A percentile compares a stretch with the other conserved stretches of the same genome.
phyloP scores from a whole-genome alignment of 2,329 filamentous ascomycete species.

The Aaosphaeria arxii region DNA sequence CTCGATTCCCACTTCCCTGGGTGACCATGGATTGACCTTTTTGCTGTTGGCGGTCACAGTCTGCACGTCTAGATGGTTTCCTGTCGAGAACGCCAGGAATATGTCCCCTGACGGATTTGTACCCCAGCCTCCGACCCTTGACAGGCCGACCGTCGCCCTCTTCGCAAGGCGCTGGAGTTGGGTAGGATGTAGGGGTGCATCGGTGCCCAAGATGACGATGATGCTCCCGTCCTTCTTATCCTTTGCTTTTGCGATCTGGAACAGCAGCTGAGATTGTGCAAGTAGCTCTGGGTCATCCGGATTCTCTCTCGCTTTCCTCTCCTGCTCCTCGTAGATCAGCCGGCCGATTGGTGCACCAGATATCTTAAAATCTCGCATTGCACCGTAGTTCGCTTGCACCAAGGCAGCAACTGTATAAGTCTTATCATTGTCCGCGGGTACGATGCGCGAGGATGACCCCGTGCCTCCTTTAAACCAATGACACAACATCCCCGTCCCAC shows the following conservation, averaged over 20 bases:
- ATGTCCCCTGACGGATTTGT: constrained; percentile 64
- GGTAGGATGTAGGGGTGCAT: constrained; percentile 57
- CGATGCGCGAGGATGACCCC: constrained; percentile 57
- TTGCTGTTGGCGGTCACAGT: constrained; percentile 21
- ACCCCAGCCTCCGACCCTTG: constrained; percentile 60
- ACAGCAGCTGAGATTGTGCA: constrained; percentile 23
- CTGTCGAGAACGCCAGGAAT: constrained; percentile 66
- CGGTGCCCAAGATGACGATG: constrained; percentile 61
- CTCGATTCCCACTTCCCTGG: constrained; percentile 45
- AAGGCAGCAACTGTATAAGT: constrained; percentile 60
- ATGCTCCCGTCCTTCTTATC: constrained; percentile 61
- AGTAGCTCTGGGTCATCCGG: constrained; percentile 22
- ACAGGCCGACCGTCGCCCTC: constrained; percentile 60
- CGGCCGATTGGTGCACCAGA: constrained; percentile 61
- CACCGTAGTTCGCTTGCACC: constrained; percentile 65
- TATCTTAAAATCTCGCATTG: constrained; percentile 55
- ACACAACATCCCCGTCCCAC: constrained; percentile 67
- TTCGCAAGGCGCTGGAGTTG: constrained; percentile 59
- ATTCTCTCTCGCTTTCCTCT: constrained; percentile 33
- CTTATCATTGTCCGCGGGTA: constrained; percentile 33
- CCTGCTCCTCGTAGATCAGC: constrained; percentile 50
- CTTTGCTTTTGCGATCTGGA: constrained; percentile 32
- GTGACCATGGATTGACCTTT: constrained; percentile 31
- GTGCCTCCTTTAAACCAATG: constrained; percentile 67
- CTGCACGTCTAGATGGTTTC: constrained; percentile 50